These are phyloP conservation scores for Symbiotaphrina buchneri DNA, from an alignment of 495 filamentous ascomycete species.

Conservation along the genomic window DNA sequence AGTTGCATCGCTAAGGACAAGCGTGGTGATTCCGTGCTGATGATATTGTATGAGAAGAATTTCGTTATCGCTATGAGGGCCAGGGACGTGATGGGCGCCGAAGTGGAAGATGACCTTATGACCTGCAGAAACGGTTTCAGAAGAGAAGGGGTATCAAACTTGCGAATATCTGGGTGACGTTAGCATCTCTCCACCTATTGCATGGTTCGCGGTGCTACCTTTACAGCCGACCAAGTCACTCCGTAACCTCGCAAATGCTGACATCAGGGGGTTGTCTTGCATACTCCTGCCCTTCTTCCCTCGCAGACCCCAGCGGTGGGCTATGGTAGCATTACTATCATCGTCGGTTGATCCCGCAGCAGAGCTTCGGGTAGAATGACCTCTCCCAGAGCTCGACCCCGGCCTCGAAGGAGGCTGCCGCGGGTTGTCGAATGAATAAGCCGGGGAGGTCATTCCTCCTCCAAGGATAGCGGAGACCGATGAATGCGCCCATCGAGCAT, in stretches of 20 bases:
- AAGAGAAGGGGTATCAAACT: slow-evolving; percentile 73
- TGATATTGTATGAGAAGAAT: slow-evolving; percentile 87
- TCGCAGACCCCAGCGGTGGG: slow-evolving; percentile 65
- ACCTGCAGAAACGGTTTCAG: slow-evolving; percentile 94
- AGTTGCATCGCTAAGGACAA: slow-evolving; percentile 85
- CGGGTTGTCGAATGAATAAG: slow-evolving; percentile 10
- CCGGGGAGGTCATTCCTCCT: slow-evolving; percentile 35
- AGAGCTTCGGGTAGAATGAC: neutral
- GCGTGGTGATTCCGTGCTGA: slow-evolving; percentile 58
- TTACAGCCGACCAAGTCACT: slow-evolving; percentile 79
- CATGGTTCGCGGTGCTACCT: slow-evolving; percentile 27
- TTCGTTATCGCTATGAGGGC: slow-evolving; percentile 92
- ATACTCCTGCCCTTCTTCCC: slow-evolving; percentile 97
- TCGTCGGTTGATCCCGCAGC: slow-evolving; percentile 9
- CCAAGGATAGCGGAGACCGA: slow-evolving; percentile 92
- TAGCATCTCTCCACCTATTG: slow-evolving; percentile 4
- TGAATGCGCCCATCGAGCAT: slow-evolving; percentile 88
- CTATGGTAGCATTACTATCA: slow-evolving; percentile 26
- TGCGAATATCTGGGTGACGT: slow-evolving; percentile 45
- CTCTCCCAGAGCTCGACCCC: slow-evolving; percentile 5
- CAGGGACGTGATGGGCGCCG: slow-evolving; percentile 85
- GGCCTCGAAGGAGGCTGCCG: slow-evolving; percentile 10
- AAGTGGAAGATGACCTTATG: slow-evolving; percentile 88
- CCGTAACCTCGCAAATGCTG: slow-evolving; percentile 75
- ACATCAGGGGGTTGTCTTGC: slow-evolving; percentile 94